Percentiles rank a stretch among this genome's conserved stretches.
These are phyloP conservation scores for Meredithiella fracta DNA, from an alignment of 2,329 filamentous ascomycete genomes.

Conservation along the genomic window DNA sequence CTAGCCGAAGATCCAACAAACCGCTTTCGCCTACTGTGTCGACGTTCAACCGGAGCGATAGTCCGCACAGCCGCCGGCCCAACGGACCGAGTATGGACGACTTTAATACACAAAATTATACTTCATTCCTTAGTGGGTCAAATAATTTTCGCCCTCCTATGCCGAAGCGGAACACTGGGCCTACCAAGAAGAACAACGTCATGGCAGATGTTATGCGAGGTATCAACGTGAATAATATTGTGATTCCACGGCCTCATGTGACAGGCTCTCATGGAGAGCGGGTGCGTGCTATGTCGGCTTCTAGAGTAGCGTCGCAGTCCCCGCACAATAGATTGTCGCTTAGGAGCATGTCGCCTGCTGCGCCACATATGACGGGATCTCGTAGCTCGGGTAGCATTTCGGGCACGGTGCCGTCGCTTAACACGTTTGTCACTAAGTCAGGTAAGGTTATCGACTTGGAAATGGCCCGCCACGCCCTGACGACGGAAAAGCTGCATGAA, in stretches of 20 bases:
- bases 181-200: conserved; percentile 21
- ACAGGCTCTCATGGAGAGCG: conserved; percentile 20
- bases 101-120: conserved; percentile 34
- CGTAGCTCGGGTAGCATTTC: conserved; percentile 20
- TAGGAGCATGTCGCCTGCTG: conserved; percentile 29
- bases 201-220: conserved; percentile 40
- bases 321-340: conserved; percentile 30
- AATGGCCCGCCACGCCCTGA: conserved; percentile 53
- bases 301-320: conserved; percentile 34
- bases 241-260: conserved; percentile 27
- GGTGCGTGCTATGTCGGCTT: conserved; percentile 18
- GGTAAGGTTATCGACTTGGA: conserved; percentile 40
- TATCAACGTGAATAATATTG: conserved; percentile 32
- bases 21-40: conserved; percentile 8
- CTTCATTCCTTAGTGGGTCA: conserved; percentile 43
- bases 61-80: conserved; percentile 21
- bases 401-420: neutral
- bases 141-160: conserved; percentile 29
- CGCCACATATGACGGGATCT: conserved; percentile 17
- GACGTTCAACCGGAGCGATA: conserved; percentile 7
- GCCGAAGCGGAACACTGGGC: conserved; percentile 34
- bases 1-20: conserved; percentile 8
- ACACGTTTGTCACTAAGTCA: neutral
- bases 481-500: conserved; percentile 50
- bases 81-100: conserved; percentile 20